phyloP scores from a whole-genome alignment of 257 asterid genomes.

The Gentiana straminea region DNA sequence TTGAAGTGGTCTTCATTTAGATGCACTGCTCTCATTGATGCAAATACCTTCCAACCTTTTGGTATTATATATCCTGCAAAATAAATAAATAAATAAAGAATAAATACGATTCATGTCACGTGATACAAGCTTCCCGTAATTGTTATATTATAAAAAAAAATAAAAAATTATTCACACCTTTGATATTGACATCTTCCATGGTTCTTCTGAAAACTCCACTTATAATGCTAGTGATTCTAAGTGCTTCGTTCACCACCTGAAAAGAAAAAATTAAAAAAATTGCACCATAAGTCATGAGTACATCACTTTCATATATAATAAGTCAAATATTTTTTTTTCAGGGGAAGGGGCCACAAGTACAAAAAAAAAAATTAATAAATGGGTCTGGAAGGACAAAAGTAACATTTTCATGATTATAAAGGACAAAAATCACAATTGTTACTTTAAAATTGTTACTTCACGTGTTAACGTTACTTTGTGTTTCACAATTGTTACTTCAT shows the following conservation, averaged over 20 bases:
- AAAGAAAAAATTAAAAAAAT: neutral
- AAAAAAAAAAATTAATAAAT: no score
- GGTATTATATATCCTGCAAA: constrained; percentile 70
- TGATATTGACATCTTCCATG: constrained; percentile 62
- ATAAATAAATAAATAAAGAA: neutral
- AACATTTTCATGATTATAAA: no score
- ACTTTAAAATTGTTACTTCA: no score
- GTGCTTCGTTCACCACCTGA: constrained; percentile 88
- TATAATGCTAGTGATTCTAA: constrained; percentile 79
- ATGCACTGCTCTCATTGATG: constrained; percentile 87
- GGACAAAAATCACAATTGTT: no score
- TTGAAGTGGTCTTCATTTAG: constrained; percentile 60
- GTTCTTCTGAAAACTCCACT: constrained; percentile 92
- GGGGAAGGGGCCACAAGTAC: no score
- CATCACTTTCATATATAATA: no score
- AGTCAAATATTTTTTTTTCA: no score
- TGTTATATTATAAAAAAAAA: no score
- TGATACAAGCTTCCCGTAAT: no score
- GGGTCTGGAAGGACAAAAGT: no score
- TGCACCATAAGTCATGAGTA: neutral
- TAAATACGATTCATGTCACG: neutral
- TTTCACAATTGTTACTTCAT: no score
- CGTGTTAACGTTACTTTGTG: no score
- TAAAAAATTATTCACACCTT: constrained; percentile 33
- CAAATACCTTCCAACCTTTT: constrained; percentile 81